phyloP scores from a whole-genome alignment of 768 basidiomycete genomes.

The Lactarius deliciosus region DNA sequence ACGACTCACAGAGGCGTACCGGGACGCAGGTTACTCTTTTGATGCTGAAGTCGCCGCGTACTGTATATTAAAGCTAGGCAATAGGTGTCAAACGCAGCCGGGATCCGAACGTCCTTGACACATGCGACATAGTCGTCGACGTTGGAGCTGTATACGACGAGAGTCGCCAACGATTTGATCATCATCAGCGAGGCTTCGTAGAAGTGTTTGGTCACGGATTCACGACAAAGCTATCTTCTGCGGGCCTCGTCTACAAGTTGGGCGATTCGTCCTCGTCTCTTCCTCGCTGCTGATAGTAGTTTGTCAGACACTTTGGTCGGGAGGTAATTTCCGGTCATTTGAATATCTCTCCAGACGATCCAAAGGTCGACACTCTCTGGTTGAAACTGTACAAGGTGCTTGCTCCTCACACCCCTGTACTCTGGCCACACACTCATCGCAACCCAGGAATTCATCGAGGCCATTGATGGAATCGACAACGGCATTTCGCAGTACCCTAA shows the following conservation, averaged over 20 bases:
- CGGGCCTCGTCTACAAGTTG: slow-evolving; percentile 95
- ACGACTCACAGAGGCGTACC: slow-evolving; percentile 71
- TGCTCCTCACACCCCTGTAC: slow-evolving; percentile 33
- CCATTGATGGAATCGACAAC: slow-evolving; percentile 93
- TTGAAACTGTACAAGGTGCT: slow-evolving; percentile 82
- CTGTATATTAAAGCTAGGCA: slow-evolving; percentile 1
- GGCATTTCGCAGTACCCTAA: slow-evolving; percentile 80
- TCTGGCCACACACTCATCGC: slow-evolving; percentile 20
- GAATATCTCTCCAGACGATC: slow-evolving; percentile 51
- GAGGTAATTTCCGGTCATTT: slow-evolving; percentile 73
- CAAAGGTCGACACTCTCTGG: slow-evolving; percentile 74
- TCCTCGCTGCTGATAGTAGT: slow-evolving; percentile 1
- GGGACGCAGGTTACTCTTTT: slow-evolving; percentile 59
- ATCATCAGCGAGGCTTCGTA: slow-evolving; percentile 92
- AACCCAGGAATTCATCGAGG: slow-evolving; percentile 85
- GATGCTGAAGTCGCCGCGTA: background rate
- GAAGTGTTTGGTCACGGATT: slow-evolving; percentile 90
- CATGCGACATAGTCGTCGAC: slow-evolving; percentile 94
- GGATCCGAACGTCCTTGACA: slow-evolving; percentile 66
- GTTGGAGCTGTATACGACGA: slow-evolving; percentile 93
- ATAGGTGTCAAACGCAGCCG: slow-evolving; percentile 65
- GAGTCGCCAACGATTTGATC: slow-evolving; percentile 79
- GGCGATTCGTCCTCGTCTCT: slow-evolving; percentile 29
- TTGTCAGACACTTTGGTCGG: slow-evolving; percentile 78
- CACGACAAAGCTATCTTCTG: slow-evolving; percentile 85